Percentiles rank a stretch among this genome's conserved stretches.
Conservation (phyloP, 352 stramenopile species). For the Globisporangium lucens region DNA sequence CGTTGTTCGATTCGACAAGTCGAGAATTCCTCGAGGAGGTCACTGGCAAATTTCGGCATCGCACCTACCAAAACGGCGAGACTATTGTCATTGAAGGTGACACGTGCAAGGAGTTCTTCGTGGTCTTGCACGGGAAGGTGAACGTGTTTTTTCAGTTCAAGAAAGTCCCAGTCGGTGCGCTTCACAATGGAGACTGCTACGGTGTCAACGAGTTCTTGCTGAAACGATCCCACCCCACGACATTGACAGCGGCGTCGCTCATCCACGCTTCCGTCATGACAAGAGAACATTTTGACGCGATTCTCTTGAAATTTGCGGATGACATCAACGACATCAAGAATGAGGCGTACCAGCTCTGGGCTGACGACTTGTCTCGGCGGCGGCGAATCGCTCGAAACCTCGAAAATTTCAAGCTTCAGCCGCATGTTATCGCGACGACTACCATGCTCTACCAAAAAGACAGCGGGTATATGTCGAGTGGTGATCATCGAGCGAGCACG, state of each 20-base stretch:
- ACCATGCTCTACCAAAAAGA: conserved; percentile 62
- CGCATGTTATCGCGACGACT: conserved; percentile 41
- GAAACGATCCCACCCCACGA: conserved; percentile 34
- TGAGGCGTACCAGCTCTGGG: conserved; percentile 38
- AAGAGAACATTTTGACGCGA: conserved; percentile 63
- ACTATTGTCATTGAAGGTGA: conserved; percentile 67
- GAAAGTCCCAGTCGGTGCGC: conserved; percentile 45
- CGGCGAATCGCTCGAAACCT: conserved; percentile 44
- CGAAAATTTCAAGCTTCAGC: conserved; percentile 47
- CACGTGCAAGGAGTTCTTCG: conserved; percentile 66
- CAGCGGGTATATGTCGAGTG: not conserved
- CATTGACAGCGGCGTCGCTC: conserved; percentile 41
- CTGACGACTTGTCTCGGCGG: conserved; percentile 32
- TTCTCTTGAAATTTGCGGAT: conserved; percentile 58
- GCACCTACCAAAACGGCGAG: conserved; percentile 69
- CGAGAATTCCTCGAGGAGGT: conserved; percentile 75
- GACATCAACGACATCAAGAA: conserved; percentile 52
- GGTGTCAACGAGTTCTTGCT: conserved; percentile 69
- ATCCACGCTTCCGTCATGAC: conserved; percentile 72
- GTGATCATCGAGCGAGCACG: not conserved
- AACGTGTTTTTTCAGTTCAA: conserved; percentile 58
- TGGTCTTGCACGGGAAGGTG: conserved; percentile 55
- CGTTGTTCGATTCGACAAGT: conserved; percentile 60
- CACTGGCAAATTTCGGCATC: conserved; percentile 73
- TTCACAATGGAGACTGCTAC: conserved; percentile 68